A percentile compares a stretch with the other conserved stretches of the same genome.
Evolutionary conservation across 495 filamentous ascomycete species (phyloP).

Genomic region (Hypoxylon trugodes): DNA sequence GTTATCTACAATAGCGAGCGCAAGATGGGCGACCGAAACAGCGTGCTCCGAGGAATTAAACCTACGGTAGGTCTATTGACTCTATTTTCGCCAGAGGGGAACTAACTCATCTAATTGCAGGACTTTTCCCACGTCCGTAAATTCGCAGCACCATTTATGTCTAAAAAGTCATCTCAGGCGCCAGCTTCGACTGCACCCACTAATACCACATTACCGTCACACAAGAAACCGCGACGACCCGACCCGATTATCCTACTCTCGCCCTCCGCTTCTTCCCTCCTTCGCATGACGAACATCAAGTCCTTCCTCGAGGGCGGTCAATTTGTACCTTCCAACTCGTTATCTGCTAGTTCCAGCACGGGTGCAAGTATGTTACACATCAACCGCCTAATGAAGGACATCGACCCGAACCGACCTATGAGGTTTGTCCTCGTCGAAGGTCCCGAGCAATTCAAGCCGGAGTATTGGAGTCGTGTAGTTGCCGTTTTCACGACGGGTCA

Average conservation of each 20-base stretch:
- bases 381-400: slow-evolving; percentile 76
- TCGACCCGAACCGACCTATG: slow-evolving; percentile 75
- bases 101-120: slow-evolving; percentile 56
- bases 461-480: slow-evolving; percentile 96
- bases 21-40: slow-evolving; percentile 92
- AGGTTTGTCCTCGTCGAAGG: slow-evolving; percentile 95
- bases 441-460: slow-evolving; percentile 92
- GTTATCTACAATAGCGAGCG: slow-evolving; percentile 92
- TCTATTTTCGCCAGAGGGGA: background rate
- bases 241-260: slow-evolving; percentile 99
- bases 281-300: slow-evolving; percentile 97
- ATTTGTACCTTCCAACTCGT: slow-evolving; percentile 80
- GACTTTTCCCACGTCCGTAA: slow-evolving; percentile 97
- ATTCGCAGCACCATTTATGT: slow-evolving; percentile 79
- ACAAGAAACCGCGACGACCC: slow-evolving; percentile 66
- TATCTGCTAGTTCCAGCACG: slow-evolving; percentile 61
- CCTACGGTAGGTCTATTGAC: slow-evolving; percentile 71
- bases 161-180: slow-evolving; percentile 59
- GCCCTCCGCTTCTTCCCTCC: slow-evolving; percentile 94
- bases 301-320: slow-evolving; percentile 88
- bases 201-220: slow-evolving; percentile 52
- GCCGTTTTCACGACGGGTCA: slow-evolving; percentile 98
- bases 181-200: slow-evolving; percentile 46
- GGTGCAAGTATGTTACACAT: slow-evolving; percentile 83
- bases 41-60: slow-evolving; percentile 84